Base-by-base conservation (phyloP, 2,329 filamentous ascomycete genomes). In the Cadophora luteo-olivacea region DNA sequence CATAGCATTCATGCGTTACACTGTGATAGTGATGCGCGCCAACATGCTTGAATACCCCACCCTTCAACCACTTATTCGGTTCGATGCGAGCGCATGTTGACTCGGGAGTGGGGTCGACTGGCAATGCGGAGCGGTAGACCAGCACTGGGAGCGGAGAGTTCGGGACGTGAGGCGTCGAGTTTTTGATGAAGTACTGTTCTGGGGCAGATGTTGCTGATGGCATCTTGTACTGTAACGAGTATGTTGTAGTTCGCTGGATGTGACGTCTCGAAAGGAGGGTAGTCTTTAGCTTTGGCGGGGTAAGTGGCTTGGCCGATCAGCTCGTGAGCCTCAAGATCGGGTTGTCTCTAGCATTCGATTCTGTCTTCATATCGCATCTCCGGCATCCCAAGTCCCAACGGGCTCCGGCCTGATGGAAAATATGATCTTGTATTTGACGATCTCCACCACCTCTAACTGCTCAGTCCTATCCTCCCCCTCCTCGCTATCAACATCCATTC, bases 351-450 rank as follows among this genome's bases (percentile, higher is more conserved):
- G 22, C 32, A 33, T 33, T 7, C 19, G 57, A 62, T 14, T 45
- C n/a, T 33, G 8, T 22, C 22, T 14, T 70, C 62, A 68, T n/a
- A 61, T 45, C 14, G 14, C 57, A 52, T 65, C 65, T 14, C 41
- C 65, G 38, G 62, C 63, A 45, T 55, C 67, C 55, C 61, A 69
- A 41, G 75, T 72, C 14, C 89, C 88, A 65, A 97, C 92, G 57
- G 95, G 95, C 81, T 98, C 95, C 5, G 95, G 95, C 58, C 95
- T 85, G 69, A 86, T 87, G 22, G 91, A 90, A 80, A 98, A 98
- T 57, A 97, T 81, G 73, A 98, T 82, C 83, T 97, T 97, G 78
- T 91, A 92, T 82, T 90, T 91, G 72, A 98, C 85, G 74, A 98
- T 88, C 80, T 97, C 95, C 63, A 94, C 89, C 72, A 98, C 87